Evolutionary conservation across 495 filamentous ascomycete species (phyloP), one percentile per base, ranked within the genome.

Genomic region (Daldinia decipiens): DNA sequence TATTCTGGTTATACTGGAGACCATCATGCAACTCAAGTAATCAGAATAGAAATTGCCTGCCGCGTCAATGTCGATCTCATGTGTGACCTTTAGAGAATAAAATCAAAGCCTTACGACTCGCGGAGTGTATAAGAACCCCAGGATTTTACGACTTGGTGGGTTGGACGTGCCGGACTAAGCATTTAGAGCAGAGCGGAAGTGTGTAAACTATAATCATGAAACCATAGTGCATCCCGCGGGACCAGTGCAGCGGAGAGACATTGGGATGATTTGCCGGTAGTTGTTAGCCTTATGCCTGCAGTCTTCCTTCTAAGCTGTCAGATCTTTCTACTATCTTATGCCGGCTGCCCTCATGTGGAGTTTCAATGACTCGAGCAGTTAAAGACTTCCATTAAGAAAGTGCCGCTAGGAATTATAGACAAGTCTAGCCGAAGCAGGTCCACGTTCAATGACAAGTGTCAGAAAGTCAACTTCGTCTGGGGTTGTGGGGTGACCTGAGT

Each of bases 81-180:
- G 31, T 24, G 24, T 24, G n/a, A 15, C 61, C 26, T 53, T 39
- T 15, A n/a, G 34, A 17, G 5, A 38, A 47, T 29, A 47, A 32
- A 17, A 68, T 57, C 60, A 45, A 54, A 12, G 36, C 40, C 45
- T 47, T n/a, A 66, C 65, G 70, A 73, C 50, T 73, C 65, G 65
- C 24, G 39, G 26, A 55, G 21, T 72, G 67, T 57, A 31, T 6
- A 1, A 19, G 56, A 15, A 52, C 47, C 38, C 55, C 54, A 62
- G 34, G 63, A 59, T 21, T 38, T 54, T 24, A 29, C 34, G 59
- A 29, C 31, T 51, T 56, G 59, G 8, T 60, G 8, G 43, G 21
- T 15, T 54, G 43, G 27, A 40, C 38, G 32, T 19, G 12, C 5
- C 1, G 2, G 40, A 31, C 34, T 39, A 57, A 27, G 3, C 29